Conservation (phyloP, 495 filamentous ascomycete species). For the Penicillium taxi region DNA sequence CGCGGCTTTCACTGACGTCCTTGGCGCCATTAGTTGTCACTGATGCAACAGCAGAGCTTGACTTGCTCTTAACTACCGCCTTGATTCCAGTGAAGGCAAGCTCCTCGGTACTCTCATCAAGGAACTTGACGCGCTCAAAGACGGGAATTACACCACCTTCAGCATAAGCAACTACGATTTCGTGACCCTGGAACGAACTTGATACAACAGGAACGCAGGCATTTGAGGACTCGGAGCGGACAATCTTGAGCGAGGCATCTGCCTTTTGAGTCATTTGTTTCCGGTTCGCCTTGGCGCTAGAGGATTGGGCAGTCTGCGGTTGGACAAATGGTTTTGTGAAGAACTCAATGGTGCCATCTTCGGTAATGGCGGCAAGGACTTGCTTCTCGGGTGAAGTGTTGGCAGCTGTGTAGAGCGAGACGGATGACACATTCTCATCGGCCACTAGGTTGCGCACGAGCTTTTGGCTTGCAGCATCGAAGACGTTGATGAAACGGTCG, state of each 20-base stretch:
- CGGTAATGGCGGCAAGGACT: conserved; percentile 44
- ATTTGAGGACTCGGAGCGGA: conserved; percentile 37
- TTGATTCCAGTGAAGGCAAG: conserved; percentile 39
- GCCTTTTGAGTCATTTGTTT: conserved; percentile 45
- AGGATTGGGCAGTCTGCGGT: conserved; percentile 18
- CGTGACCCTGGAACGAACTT: conserved; percentile 40
- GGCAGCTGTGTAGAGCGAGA: conserved; percentile 23
- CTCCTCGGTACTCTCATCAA: conserved; percentile 41
- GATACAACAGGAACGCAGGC: conserved; percentile 39
- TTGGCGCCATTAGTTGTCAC: conserved; percentile 52
- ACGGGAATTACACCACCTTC: conserved; percentile 50
- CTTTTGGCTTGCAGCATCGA: conserved; percentile 36
- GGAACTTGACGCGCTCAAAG: conserved; percentile 47
- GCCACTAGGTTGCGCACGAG: conserved; percentile 46
- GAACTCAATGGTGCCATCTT: conserved; percentile 48
- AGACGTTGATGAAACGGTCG: conserved; percentile 50
- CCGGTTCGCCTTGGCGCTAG: conserved; percentile 37
- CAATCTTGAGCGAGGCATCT: conserved; percentile 42
- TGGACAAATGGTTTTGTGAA: conserved; percentile 49
- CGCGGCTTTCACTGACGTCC: conserved; percentile 47
- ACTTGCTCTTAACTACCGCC: conserved; percentile 41
- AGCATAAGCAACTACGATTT: conserved; percentile 44
- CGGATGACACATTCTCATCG: conserved; percentile 41
- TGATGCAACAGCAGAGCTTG: conserved; percentile 32
- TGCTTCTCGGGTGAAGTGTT: conserved; percentile 27